Base-by-base conservation (phyloP, 306 rosid genomes). In the Cercis canadensis region DNA sequence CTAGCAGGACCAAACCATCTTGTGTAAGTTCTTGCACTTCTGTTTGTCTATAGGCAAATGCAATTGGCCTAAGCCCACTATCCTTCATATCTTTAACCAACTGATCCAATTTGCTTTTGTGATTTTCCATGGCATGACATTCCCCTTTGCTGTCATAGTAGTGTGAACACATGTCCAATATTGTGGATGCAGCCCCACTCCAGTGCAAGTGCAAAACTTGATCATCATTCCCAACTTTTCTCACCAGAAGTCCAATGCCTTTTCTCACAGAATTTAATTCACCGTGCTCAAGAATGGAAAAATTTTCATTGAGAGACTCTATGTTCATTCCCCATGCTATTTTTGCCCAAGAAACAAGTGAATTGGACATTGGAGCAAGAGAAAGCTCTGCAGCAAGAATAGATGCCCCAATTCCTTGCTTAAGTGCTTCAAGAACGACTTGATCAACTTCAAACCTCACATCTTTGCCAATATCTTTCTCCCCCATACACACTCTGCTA, bases 121-220 rank as follows among this genome's bases (percentile, higher is more conserved):
- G 73, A 34, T 56, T 53, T 51, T 16, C 81, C 51, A 85, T 81
- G 59, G 56, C 74, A 57, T 73, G 83, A 32, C 56, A 36, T 72
- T 32, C 57, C 40, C 87, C 92, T 21, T 18, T 11, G n/a, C 67
- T 56, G 51, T 86, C 78, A 62, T 64, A 75, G 76, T 81, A 90
- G 19, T 40, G 68, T 15, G 90, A 74, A 57, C 95, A 90, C 87
- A 67, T 84, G 11, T 69, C 71, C 82, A 90, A 65, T 54, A 90
- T 78, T 5, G 68, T 49, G 24, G 82, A 73, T 70, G 92, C 89
- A 46, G 62, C 81, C 11, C 97, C 97, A 56, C 58, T 71, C 80
- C 81, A 82, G 62, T 87, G 87, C 70, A 74, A 33, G 70, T 88
- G 85, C 63, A 69, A 14, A 55, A 21, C 56, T 73, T 73, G 54